Conservation (phyloP, 768 basidiomycete species). For the Suillus lakei region DNA sequence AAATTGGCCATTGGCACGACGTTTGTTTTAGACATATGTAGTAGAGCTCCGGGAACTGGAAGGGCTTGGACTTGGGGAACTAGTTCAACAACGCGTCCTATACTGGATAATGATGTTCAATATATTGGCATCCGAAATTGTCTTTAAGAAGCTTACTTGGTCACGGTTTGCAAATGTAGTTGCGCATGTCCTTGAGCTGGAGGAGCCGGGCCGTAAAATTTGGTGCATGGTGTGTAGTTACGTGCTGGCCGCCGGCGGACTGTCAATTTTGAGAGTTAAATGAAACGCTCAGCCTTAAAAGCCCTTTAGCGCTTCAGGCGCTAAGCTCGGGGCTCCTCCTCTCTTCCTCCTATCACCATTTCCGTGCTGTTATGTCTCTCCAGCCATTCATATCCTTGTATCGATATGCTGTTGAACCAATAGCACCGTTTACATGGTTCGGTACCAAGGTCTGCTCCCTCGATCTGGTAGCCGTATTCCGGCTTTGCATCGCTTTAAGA, state of each 20-base stretch:
- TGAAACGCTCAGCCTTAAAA: background rate
- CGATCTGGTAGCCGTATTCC: slow-evolving; percentile 68
- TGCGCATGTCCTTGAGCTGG: background rate
- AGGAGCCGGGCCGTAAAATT: background rate
- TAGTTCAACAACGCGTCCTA: too few relatives aligned
- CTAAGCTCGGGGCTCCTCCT: background rate
- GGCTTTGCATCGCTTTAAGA: slow-evolving; percentile 71
- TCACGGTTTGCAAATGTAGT: too few relatives aligned
- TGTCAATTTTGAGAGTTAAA: background rate
- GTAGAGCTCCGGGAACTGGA: too few relatives aligned
- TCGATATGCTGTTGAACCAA: slow-evolving; percentile 56
- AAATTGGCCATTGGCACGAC: too few relatives aligned
- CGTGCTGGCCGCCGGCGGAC: background rate
- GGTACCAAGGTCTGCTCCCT: slow-evolving; percentile 62
- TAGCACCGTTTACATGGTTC: slow-evolving; percentile 72
- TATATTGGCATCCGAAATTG: too few relatives aligned
- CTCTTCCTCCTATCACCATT: background rate
- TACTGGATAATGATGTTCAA: too few relatives aligned
- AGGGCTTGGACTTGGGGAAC: too few relatives aligned
- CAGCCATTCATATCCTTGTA: slow-evolving; percentile 54
- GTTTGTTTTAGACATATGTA: too few relatives aligned
- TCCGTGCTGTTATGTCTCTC: slow-evolving; percentile 34
- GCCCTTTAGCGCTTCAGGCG: background rate
- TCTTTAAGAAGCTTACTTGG: too few relatives aligned
- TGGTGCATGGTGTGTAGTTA: too few relatives aligned